Evolutionary conservation across 148 eudicot species (phyloP).

Genomic region (Rhododendron ferrugineum): DNA sequence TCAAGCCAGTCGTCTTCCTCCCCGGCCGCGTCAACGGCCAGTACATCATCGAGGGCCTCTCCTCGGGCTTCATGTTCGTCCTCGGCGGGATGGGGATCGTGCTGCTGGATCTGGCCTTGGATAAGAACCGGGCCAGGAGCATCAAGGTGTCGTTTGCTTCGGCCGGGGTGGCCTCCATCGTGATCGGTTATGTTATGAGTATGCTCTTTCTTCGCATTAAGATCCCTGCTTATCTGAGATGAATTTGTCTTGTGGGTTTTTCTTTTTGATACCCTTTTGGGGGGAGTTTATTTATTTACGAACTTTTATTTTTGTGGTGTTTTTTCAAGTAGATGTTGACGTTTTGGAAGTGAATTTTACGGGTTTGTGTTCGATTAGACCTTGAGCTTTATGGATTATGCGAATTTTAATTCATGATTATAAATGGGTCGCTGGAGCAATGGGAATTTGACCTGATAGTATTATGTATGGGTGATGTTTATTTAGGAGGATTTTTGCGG

Average conservation of each 20-base stretch:
- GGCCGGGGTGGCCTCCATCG: conserved; percentile 49
- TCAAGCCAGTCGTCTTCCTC: conserved; percentile 79
- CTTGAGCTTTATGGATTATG: background rate
- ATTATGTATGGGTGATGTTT: background rate
- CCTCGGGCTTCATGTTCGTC: conserved; percentile 88
- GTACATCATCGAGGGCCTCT: conserved; percentile 90
- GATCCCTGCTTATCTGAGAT: conserved; percentile 76
- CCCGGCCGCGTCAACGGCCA: conserved; percentile 92
- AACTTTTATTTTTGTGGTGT: background rate
- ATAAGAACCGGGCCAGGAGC: conserved; percentile 50
- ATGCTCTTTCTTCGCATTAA: conserved; percentile 89
- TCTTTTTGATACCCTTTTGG: too few relatives aligned
- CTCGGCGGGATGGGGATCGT: conserved; percentile 81
- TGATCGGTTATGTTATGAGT: conserved; percentile 72
- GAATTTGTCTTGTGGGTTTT: conserved; percentile 22
- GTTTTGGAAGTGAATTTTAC: conserved; percentile 5
- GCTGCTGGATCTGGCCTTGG: conserved; percentile 65
- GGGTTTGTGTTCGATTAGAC: background rate
- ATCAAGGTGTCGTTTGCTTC: conserved; percentile 54
- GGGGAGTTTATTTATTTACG: background rate
- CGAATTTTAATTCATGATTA: background rate
- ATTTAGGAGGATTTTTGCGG: too few relatives aligned
- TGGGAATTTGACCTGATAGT: background rate
- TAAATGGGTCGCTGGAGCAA: background rate
- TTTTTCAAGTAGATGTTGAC: background rate